phyloP scores from a whole-genome alignment of 768 basidiomycete species.

The Mycena rebaudengoi region DNA sequence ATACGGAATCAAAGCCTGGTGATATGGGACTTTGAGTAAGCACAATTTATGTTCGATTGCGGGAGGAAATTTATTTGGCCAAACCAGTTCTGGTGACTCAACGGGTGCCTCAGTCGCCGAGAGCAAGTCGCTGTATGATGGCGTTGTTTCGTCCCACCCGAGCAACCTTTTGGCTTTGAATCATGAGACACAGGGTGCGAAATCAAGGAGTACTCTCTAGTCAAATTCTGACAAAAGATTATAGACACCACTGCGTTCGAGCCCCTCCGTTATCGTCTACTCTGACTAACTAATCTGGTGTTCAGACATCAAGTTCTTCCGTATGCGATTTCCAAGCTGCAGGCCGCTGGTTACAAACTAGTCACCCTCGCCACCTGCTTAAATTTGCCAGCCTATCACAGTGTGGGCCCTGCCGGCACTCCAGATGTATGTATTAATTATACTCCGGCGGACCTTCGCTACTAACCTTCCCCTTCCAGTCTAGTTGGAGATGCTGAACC shows the following conservation, averaged over 20 bases:
- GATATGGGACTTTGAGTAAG: background rate
- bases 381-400: background rate
- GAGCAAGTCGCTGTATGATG: background rate
- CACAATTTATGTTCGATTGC: background rate
- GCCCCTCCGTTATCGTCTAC: background rate
- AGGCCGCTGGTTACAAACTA: background rate
- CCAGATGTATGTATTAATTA: conserved; percentile 39
- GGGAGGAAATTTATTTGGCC: background rate
- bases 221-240: background rate
- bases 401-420: conserved; percentile 34
- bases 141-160: background rate
- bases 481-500: background rate
- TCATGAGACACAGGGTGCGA: background rate
- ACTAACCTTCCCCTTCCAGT: background rate
- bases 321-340: background rate
- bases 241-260: background rate
- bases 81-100: background rate
- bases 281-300: background rate
- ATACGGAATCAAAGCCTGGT: background rate
- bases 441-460: too few species aligned
- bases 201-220: background rate
- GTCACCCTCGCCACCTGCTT: background rate
- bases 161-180: background rate
- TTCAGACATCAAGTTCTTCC: background rate
- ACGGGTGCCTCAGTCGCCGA: background rate